phyloP scores from a whole-genome alignment of 306 rosid species.

The Crotalaria pallida region DNA sequence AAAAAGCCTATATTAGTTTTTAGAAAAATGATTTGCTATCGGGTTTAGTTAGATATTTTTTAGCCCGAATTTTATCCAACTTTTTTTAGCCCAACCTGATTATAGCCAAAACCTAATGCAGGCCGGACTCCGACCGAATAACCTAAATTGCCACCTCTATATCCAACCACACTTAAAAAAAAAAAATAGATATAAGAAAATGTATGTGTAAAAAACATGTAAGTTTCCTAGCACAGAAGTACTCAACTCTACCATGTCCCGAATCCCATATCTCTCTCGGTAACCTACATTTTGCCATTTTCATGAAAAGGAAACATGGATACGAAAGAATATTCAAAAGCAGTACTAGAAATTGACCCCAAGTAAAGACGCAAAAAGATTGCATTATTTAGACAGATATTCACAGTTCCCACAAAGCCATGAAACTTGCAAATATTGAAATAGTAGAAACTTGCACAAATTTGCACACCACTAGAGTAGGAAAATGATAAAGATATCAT shows the following conservation, averaged over 20 bases:
- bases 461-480: constrained; percentile 29
- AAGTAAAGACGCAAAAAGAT: constrained; percentile 29
- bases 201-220: too few relatives aligned
- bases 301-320: constrained; percentile 12
- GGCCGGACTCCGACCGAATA: too few relatives aligned
- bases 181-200: too few relatives aligned
- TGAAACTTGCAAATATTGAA: constrained; percentile 23
- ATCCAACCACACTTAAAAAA: too few relatives aligned
- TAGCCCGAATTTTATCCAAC: too few relatives aligned
- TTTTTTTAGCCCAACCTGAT: too few relatives aligned
- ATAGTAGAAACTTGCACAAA: constrained; percentile 21
- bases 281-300: constrained; percentile 21
- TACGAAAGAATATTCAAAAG: constrained; percentile 34
- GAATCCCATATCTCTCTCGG: neutral
- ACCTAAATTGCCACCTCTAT: too few relatives aligned
- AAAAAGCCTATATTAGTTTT: too few relatives aligned
- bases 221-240: neutral
- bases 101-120: too few relatives aligned
- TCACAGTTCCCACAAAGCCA: constrained; percentile 37
- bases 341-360: constrained; percentile 21
- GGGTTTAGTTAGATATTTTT: too few relatives aligned
- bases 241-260: neutral
- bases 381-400: constrained; percentile 26
- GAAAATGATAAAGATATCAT: constrained; percentile 52
- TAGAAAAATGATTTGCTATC: too few relatives aligned